A percentile compares a stretch with the other conserved stretches of the same genome.
These are phyloP conservation scores for Thermochaetoides thermophila DNA, from an alignment of 495 filamentous ascomycete genomes.

Conservation along the genomic window DNA sequence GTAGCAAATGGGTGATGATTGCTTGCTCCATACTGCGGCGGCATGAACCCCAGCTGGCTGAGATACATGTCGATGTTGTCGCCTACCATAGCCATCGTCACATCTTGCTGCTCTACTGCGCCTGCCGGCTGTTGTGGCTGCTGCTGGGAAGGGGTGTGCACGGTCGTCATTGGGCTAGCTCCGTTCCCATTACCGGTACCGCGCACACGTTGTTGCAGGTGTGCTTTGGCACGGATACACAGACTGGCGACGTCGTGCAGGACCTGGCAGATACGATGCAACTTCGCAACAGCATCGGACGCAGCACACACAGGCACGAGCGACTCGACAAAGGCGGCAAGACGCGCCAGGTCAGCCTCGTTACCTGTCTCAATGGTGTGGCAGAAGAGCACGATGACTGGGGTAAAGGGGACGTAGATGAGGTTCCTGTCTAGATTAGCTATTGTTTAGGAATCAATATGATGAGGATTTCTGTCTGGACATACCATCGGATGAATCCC, in stretches of 20 bases:
- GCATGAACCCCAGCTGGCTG: conserved; percentile 46
- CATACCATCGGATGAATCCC: conserved; percentile 51
- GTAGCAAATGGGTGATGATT: neutral
- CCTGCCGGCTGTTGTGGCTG: neutral
- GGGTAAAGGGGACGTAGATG: conserved; percentile 50
- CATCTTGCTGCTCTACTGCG: conserved; percentile 4
- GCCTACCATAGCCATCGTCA: conserved; percentile 33
- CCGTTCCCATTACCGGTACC: no score
- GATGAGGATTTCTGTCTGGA: no score
- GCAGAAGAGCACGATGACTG: conserved; percentile 58
- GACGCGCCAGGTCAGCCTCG: conserved; percentile 32
- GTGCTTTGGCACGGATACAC: conserved; percentile 44
- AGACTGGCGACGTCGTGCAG: conserved; percentile 46
- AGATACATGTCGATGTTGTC: conserved; percentile 53
- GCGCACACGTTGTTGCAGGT: conserved; percentile 20
- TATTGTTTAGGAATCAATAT: no score
- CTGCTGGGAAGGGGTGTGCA: neutral
- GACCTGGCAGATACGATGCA: conserved; percentile 46
- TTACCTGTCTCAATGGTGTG: conserved; percentile 42
- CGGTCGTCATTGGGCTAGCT: no score
- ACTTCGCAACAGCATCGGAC: conserved; percentile 41
- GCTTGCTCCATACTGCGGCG: conserved; percentile 11
- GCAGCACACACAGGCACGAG: conserved; percentile 35
- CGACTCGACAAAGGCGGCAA: conserved; percentile 43
- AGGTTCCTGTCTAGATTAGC: conserved; percentile 34